A percentile compares a stretch with the other conserved stretches of the same genome.
Evolutionary conservation across 2,329 filamentous ascomycete genomes (phyloP).

Genomic region (Exserohilum rostratum): DNA sequence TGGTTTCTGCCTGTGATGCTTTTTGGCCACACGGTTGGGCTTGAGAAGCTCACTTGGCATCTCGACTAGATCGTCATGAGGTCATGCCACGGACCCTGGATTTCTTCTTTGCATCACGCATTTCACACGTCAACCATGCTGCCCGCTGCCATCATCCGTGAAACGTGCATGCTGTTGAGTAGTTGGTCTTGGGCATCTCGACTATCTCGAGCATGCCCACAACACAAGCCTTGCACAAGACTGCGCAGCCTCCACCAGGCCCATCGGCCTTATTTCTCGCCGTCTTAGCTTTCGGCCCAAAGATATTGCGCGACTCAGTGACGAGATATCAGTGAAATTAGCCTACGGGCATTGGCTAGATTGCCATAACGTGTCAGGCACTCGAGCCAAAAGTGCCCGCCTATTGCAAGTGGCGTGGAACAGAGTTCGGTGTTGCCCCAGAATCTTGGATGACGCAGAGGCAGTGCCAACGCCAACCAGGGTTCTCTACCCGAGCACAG

Average conservation of each 20-base stretch:
- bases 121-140: slow-evolving; percentile 12
- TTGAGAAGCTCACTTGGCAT: slow-evolving; percentile 3
- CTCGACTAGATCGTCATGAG: slow-evolving; percentile 16
- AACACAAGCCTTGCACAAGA: neutral
- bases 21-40: slow-evolving; percentile 14
- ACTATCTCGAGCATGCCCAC: too few relatives aligned
- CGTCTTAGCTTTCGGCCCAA: neutral
- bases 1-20: slow-evolving; percentile 5
- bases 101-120: slow-evolving; percentile 1
- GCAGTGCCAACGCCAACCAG: slow-evolving; percentile 16
- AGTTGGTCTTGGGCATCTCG: neutral
- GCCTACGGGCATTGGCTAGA: slow-evolving; percentile 4
- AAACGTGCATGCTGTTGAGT: neutral
- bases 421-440: slow-evolving; percentile 5
- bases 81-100: slow-evolving; percentile 4
- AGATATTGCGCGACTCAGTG: neutral
- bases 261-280: slow-evolving; percentile 9
- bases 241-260: slow-evolving; percentile 3
- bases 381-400: neutral
- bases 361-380: neutral
- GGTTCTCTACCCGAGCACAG: neutral
- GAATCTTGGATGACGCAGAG: slow-evolving; percentile 23
- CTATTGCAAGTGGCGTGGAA: slow-evolving; percentile 5
- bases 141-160: neutral
- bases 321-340: neutral